Base-by-base conservation (phyloP, 2,329 filamentous ascomycete species). In the Lachnellula hyalina region DNA sequence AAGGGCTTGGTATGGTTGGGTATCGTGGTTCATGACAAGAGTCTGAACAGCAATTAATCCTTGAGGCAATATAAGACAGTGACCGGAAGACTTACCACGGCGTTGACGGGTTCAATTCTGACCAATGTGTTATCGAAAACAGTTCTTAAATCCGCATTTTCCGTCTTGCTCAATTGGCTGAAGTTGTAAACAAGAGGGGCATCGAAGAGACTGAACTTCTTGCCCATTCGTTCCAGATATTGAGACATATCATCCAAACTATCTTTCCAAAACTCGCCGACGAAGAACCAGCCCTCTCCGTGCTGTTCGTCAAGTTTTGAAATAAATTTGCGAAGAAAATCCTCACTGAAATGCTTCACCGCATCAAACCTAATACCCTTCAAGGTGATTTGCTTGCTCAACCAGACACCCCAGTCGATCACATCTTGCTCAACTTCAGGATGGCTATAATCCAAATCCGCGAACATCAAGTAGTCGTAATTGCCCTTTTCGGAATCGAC, bases 1-100 rank as follows among this genome's bases (percentile, higher is more conserved):
- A 44, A 85, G 74, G 1, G 82, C 78, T 67, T 87, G 84, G 34
- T 83, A 82, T 35, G 79, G 74, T 74, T 81, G 81, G 0, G 86
- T 89, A 67, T 90, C 86, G 71, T 89, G 86, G 69, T 88, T 89
- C 70, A 82, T 83, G 1, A 89, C 84, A 4, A 89, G 77, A 0
- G 85, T 89, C 70, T 81, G 45, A 6, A n/a, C 23, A 51, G n/a
- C 21, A 15, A 19, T 7, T 47, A 21, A 12, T 32, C 9, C 12
- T 32, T 12, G 28, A 32, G 28, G 46, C 48, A 21, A 45, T 32
- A 28, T 14, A 19, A 34, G 5, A 34, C 5, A n/a, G 12, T 23
- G 41, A 11, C 21, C 7, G 21, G 15, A 36, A 41, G 8, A 67
- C 77, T 71, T 70, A 80, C 79, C 49, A 86, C 81, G 8, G 84